Evolutionary conservation across 352 stramenopile genomes (phyloP).

Genomic region (Phytopythium cucurbitacearum): DNA sequence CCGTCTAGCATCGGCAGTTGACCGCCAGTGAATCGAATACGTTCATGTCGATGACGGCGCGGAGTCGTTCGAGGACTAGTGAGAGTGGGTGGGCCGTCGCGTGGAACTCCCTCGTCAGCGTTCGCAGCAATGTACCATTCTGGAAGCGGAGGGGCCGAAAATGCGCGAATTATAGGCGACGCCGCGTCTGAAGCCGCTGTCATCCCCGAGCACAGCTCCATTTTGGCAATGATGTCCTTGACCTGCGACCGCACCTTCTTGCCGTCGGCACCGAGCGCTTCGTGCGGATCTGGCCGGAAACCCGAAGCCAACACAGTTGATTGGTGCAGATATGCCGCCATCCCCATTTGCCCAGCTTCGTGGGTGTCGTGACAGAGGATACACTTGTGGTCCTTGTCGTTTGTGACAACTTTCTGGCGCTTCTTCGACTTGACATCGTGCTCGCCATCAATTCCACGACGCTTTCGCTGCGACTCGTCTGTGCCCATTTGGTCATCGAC

Average conservation of each 20-base stretch:
- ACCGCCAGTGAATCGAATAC: conserved; percentile 29
- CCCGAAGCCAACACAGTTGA: conserved; percentile 75
- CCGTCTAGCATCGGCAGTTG: conserved; percentile 52
- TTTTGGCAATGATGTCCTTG: conserved; percentile 76
- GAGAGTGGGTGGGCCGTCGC: conserved; percentile 32
- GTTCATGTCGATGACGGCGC: conserved; percentile 39
- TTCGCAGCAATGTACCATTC: conserved; percentile 63
- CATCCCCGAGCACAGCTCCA: conserved; percentile 76
- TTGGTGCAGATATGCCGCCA: conserved; percentile 83
- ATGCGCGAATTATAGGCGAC: conserved; percentile 56
- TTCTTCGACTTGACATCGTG: conserved; percentile 32
- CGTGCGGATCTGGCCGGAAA: conserved; percentile 71
- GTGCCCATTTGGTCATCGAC: conserved; percentile 10
- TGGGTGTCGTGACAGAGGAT: conserved; percentile 84
- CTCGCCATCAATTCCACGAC: conserved; percentile 28
- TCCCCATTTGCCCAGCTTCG: conserved; percentile 79
- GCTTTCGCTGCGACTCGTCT: conserved; percentile 34
- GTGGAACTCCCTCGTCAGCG: conserved; percentile 42
- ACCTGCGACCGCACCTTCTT: conserved; percentile 57
- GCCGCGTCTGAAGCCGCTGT: conserved; percentile 25
- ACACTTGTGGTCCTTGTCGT: conserved; percentile 49
- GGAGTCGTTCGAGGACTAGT: conserved; percentile 28
- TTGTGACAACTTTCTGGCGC: conserved; percentile 26
- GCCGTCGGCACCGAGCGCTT: conserved; percentile 44
- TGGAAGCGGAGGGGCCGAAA: conserved; percentile 45